Evolutionary conservation across 805 yeast species (phyloP), one percentile per base, ranked within the genome.

Genomic region (Priceomyces haplophilus): DNA sequence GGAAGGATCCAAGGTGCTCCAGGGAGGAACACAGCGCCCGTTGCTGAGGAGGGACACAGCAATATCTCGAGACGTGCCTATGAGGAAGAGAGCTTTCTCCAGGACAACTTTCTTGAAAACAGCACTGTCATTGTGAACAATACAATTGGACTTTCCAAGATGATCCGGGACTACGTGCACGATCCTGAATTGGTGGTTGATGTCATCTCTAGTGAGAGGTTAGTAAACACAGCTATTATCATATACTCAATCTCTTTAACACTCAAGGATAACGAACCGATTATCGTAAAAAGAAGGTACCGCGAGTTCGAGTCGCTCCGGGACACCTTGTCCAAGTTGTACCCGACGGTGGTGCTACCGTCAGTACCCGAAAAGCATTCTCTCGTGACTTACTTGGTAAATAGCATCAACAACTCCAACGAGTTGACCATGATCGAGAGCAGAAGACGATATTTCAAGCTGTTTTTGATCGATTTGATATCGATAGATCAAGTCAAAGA

Each of bases 311-410:
- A 68, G 48, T 67, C 73, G 18, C 57, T 71, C 8, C 53, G 75
- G 19, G 73, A 68, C 44, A 60, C 57, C 45, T 49, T 71, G 29
- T 50, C 60, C 37, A 61, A 59, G 48, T 49, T 70, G n/a, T 69
- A 56, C 40, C 76, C 76, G 5, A 67, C 73, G 1, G 42, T 59
- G 10, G 56, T 71, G 4, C 54, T 71, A 4, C 75, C 76, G 2
- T 75, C 76, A 3, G 68, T 71, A 5, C 76, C 76, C 0, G 75
- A 68, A 43, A 71, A 71, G 45, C 76, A 71, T 48, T 72, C 82
- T 2, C 49, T 79, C 12, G 63, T 76, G 34, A 62, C 70, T 19
- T 71, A 66, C 44, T 50, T 72, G 37, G 52, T 65, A 40, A 68
- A 67, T 40, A 62, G 74, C n/a, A 56, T 71, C 34, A 67, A 68